Percentiles rank a stretch among this genome's conserved stretches.
Evolutionary conservation across 495 filamentous ascomycete genomes (phyloP).

Genomic region (Echria macrotheca): DNA sequence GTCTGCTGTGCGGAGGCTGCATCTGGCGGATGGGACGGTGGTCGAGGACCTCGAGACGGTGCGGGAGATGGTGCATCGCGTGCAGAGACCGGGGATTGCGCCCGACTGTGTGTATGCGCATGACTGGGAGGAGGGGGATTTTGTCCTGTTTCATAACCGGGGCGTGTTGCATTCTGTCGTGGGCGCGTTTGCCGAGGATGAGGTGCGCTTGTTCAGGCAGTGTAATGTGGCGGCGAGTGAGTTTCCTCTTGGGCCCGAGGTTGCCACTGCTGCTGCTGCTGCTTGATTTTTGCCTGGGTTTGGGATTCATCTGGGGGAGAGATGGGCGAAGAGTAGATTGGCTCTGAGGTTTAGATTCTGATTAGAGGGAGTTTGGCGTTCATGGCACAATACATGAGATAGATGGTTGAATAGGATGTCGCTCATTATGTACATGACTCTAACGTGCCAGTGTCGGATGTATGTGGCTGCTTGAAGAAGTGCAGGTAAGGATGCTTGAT

Average conservation of each 20-base stretch:
- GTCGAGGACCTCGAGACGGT: constrained; percentile 60
- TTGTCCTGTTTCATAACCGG: constrained; percentile 70
- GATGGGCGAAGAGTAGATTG: not conserved
- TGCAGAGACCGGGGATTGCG: constrained; percentile 67
- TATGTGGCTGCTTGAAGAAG: too few relatives aligned
- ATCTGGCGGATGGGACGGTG: constrained; percentile 55
- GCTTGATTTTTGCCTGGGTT: too few relatives aligned
- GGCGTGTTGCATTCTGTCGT: constrained; percentile 68
- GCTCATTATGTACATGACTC: too few relatives aligned
- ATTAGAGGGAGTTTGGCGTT: too few relatives aligned
- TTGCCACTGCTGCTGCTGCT: constrained; percentile 12
- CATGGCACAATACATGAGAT: too few relatives aligned
- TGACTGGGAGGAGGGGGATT: constrained; percentile 68
- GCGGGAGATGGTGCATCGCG: constrained; percentile 58
- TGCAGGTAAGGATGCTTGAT: too few relatives aligned
- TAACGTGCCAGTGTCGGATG: too few relatives aligned
- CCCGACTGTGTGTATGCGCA: constrained; percentile 64
- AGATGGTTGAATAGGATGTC: too few relatives aligned
- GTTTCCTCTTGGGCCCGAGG: constrained; percentile 43
- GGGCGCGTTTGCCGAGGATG: constrained; percentile 63
- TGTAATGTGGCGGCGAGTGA: constrained; percentile 64
- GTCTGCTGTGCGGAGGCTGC: constrained; percentile 58
- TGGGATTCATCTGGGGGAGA: too few relatives aligned
- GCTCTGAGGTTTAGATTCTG: not conserved
- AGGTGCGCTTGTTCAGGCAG: constrained; percentile 67